Evolutionary conservation across 2,329 filamentous ascomycete genomes (phyloP).

Genomic region (Sclerotinia trifoliorum): DNA sequence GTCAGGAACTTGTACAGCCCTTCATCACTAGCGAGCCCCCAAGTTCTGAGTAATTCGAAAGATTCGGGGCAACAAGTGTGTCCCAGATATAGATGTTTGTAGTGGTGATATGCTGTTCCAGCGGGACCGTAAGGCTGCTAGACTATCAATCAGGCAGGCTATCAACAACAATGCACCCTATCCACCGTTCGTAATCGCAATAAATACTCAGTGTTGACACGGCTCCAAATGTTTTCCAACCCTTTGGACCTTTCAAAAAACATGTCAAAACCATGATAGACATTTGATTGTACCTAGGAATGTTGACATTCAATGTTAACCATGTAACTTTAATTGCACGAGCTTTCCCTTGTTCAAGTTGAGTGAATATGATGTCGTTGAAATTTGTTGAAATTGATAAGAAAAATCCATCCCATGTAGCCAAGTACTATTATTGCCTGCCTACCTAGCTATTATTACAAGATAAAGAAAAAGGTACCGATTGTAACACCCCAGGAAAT

Average conservation of each 20-base stretch:
- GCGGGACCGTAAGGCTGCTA: not conserved
- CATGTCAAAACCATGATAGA: not conserved
- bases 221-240: constrained; percentile 1
- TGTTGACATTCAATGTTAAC: too few species aligned
- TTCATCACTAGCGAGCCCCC: not conserved
- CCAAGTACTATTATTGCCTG: too few species aligned
- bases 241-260: not conserved
- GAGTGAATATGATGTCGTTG: not conserved
- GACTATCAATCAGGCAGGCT: constrained; percentile 4
- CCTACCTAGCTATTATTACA: not conserved
- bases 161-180: not conserved
- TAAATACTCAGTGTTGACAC: not conserved
- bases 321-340: not conserved
- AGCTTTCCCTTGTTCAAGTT: too few species aligned
- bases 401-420: not conserved
- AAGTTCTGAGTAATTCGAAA: not conserved
- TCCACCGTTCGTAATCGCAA: not conserved
- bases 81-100: not conserved
- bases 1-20: not conserved
- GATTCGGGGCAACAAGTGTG: not conserved
- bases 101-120: not conserved
- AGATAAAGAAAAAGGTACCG: not conserved
- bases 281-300: too few species aligned
- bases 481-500: constrained; percentile 16
- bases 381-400: not conserved